Conservation (phyloP, 2,329 filamentous ascomycete genomes). For the Claviceps africana region DNA sequence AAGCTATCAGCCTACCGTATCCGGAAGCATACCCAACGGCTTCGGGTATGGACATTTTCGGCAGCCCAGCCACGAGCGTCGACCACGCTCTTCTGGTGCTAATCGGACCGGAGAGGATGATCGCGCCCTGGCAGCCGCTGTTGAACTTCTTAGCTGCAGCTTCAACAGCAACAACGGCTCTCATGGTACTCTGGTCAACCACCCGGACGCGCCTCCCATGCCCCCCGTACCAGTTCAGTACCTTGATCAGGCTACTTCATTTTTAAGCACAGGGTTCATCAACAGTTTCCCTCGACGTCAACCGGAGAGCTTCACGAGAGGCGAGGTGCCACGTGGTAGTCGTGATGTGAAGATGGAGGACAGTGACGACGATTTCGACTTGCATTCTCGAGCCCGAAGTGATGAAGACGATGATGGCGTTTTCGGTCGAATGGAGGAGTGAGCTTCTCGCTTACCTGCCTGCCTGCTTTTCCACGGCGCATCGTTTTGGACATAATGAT, state of each 20-base stretch:
- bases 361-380: slow-evolving; percentile 53
- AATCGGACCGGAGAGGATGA: slow-evolving; percentile 69
- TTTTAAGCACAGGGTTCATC: slow-evolving; percentile 48
- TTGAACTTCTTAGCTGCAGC: slow-evolving; percentile 81
- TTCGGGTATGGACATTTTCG: slow-evolving; percentile 46
- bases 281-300: slow-evolving; percentile 47
- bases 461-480: background rate
- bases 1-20: slow-evolving; percentile 62
- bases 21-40: slow-evolving; percentile 32
- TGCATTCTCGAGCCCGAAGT: slow-evolving; percentile 47
- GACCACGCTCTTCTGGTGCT: slow-evolving; percentile 66
- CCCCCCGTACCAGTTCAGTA: slow-evolving; percentile 76
- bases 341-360: slow-evolving; percentile 56
- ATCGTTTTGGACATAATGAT: background rate
- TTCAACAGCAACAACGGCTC: slow-evolving; percentile 64
- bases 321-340: slow-evolving; percentile 34
- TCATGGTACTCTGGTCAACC: slow-evolving; percentile 46
- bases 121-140: slow-evolving; percentile 74
- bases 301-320: slow-evolving; percentile 52
- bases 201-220: slow-evolving; percentile 69
- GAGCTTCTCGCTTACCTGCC: slow-evolving; percentile 14
- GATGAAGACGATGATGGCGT: slow-evolving; percentile 92
- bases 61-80: slow-evolving; percentile 60
- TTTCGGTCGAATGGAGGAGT: slow-evolving; percentile 94
- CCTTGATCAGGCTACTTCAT: slow-evolving; percentile 43